Evolutionary conservation across 371 early-diverging fungal genomes (phyloP), one percentile per base, ranked within the genome.

Genomic region (Mortierella sp.): DNA sequence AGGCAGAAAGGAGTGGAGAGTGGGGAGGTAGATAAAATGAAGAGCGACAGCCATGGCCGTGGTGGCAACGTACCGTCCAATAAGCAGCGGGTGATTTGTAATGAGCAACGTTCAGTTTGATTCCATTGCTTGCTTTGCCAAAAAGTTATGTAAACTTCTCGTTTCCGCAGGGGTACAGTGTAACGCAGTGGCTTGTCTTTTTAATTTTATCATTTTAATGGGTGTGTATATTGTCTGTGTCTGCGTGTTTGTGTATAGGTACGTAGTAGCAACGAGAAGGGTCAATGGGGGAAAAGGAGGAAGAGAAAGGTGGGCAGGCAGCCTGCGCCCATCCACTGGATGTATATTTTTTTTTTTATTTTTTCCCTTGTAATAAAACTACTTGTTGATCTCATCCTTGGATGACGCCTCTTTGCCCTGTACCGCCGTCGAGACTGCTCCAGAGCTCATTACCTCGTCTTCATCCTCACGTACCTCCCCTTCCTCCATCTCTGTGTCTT

Each of bases 401-500:
- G 6, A 6, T 47, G 22, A 58, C 16, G 14, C 16, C 2, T 71
- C 64, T n/a, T 49, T 66, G 26, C 37, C 60, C 5, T 58, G 58
- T 2, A 1, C 28, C 11, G 40, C 52, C 10, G 69, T 18, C 14
- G 67, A 55, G 5, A 69, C 78, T 66, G 73, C 78, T 0, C 78
- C 78, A 39, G 78, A 78, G 51, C 78, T 78, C 78, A 78, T 66
- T 22, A 78, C 73, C 22, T 66, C 71, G n/a, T 72, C 77, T 35
- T 77, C 77, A 55, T 77, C 77, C 47, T 77, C 77, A 4, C 72
- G 72, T 24, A 77, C 77, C 49, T 77, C 77, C 10, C 77, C 77
- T 32, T 77, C 77, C 39, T 77, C 77, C 77, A 77, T 77, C 68
- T 77, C 77, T 24, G 72, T 68, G 54, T 72, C 77, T 10, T 77